These are phyloP conservation scores for Immersiella caudata DNA, from an alignment of 495 filamentous ascomycete species.

Conservation along the genomic window DNA sequence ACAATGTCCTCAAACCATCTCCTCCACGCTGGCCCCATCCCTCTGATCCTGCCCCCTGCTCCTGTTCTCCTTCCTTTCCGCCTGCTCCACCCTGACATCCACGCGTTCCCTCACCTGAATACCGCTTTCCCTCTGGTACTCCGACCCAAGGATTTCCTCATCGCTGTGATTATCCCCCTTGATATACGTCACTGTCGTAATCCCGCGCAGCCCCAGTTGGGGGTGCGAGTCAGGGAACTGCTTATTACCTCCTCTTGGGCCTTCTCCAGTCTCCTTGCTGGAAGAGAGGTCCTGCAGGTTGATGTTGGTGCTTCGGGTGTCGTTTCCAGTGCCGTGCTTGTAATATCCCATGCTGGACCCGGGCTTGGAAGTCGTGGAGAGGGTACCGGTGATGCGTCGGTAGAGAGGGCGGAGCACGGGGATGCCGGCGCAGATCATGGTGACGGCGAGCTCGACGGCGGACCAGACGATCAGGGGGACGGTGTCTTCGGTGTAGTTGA, in stretches of 20 bases:
- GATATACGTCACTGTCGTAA: slow-evolving; percentile 19
- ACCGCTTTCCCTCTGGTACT: slow-evolving; percentile 6
- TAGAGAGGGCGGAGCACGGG: slow-evolving; percentile 24
- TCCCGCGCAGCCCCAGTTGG: slow-evolving; percentile 17
- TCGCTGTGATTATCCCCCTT: slow-evolving; percentile 20
- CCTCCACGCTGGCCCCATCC: background rate
- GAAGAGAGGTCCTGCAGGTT: slow-evolving; percentile 2
- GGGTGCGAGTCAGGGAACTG: slow-evolving; percentile 13
- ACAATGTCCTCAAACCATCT: slow-evolving; percentile 3
- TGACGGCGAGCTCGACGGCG: slow-evolving; percentile 20
- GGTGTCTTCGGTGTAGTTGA: slow-evolving; percentile 18
- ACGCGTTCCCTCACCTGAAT: slow-evolving; percentile 16
- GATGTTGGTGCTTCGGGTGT: slow-evolving; percentile 1
- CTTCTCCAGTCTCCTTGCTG: background rate
- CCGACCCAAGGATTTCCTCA: slow-evolving; percentile 20
- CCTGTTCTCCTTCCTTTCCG: background rate
- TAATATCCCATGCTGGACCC: slow-evolving; percentile 13
- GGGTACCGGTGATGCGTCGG: background rate
- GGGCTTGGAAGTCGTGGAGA: background rate
- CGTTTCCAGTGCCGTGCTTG: slow-evolving; percentile 20
- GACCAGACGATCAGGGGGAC: slow-evolving; percentile 24
- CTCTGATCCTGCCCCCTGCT: background rate
- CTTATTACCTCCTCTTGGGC: background rate
- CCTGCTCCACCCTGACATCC: slow-evolving; percentile 17
- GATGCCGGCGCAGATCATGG: slow-evolving; percentile 23